A percentile compares a stretch with the other conserved stretches of the same genome.
phyloP scores from a whole-genome alignment of 148 eudicot genomes.

The Vaccinium vitisidaea region DNA sequence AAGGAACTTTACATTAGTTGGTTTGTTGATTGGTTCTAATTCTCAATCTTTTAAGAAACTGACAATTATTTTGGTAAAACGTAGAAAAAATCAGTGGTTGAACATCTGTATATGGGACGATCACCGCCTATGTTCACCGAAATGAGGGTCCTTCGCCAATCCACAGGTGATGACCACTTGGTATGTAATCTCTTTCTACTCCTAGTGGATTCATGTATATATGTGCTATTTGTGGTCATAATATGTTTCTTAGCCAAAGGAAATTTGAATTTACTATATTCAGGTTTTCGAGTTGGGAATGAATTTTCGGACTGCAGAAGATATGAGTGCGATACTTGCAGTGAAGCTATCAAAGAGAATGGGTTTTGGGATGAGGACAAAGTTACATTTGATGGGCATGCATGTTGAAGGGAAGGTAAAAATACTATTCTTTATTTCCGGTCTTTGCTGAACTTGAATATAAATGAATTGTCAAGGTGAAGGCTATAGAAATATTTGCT shows the following conservation, averaged over 20 bases:
- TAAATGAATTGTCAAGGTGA: background rate
- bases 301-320: constrained; percentile 83
- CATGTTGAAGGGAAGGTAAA: constrained; percentile 97
- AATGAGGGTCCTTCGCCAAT: constrained; percentile 70
- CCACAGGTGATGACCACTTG: constrained; percentile 86
- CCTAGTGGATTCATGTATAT: constrained; percentile 10
- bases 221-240: background rate
- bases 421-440: background rate
- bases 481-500: background rate
- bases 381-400: constrained; percentile 82
- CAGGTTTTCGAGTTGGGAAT: constrained; percentile 91
- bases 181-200: constrained; percentile 34
- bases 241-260: constrained; percentile 5
- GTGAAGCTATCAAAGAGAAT: constrained; percentile 68
- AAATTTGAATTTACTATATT: constrained; percentile 11
- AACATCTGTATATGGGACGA: constrained; percentile 80
- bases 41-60: background rate
- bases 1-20: background rate
- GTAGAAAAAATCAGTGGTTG: constrained; percentile 63
- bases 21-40: background rate
- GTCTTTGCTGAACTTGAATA: background rate
- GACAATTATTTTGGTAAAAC: constrained; percentile 13
- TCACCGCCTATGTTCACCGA: constrained; percentile 85
- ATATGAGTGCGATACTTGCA: constrained; percentile 83
- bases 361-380: constrained; percentile 86